These are phyloP conservation scores for Aspergillus spinulosporus DNA, from an alignment of 2,329 filamentous ascomycete species.

Conservation along the genomic window DNA sequence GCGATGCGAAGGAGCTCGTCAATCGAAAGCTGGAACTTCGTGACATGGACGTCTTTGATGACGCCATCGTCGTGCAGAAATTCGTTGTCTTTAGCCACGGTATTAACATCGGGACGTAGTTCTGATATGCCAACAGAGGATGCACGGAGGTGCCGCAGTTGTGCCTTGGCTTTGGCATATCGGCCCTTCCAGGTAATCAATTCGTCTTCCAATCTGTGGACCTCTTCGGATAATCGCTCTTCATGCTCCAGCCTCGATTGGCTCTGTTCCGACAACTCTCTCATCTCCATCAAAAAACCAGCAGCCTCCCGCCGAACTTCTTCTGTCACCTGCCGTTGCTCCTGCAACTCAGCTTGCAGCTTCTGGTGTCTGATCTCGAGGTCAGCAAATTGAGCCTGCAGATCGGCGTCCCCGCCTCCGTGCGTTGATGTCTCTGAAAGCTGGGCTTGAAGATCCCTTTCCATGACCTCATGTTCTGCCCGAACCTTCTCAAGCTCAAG, in stretches of 20 bases:
- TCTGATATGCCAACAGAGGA: slow-evolving; percentile 72
- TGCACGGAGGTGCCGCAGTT: slow-evolving; percentile 76
- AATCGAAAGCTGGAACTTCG: slow-evolving; percentile 90
- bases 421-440: slow-evolving; percentile 48
- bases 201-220: slow-evolving; percentile 76
- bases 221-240: slow-evolving; percentile 71
- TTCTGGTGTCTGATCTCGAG: slow-evolving; percentile 66
- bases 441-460: slow-evolving; percentile 63
- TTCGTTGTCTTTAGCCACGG: slow-evolving; percentile 67
- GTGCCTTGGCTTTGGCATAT: slow-evolving; percentile 84
- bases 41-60: slow-evolving; percentile 88
- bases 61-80: slow-evolving; percentile 72
- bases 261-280: slow-evolving; percentile 76
- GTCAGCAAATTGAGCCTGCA: slow-evolving; percentile 60
- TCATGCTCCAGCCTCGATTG: slow-evolving; percentile 78
- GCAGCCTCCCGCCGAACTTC: slow-evolving; percentile 83
- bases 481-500: slow-evolving; percentile 74
- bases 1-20: slow-evolving; percentile 83
- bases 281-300: slow-evolving; percentile 85
- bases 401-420: slow-evolving; percentile 52
- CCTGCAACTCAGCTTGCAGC: slow-evolving; percentile 62
- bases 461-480: slow-evolving; percentile 64
- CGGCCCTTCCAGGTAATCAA: slow-evolving; percentile 87
- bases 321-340: slow-evolving; percentile 81
- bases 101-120: slow-evolving; percentile 40